Evolutionary conservation across 371 early-diverging fungal species (phyloP).

Genomic region (Mortierella sp.): DNA sequence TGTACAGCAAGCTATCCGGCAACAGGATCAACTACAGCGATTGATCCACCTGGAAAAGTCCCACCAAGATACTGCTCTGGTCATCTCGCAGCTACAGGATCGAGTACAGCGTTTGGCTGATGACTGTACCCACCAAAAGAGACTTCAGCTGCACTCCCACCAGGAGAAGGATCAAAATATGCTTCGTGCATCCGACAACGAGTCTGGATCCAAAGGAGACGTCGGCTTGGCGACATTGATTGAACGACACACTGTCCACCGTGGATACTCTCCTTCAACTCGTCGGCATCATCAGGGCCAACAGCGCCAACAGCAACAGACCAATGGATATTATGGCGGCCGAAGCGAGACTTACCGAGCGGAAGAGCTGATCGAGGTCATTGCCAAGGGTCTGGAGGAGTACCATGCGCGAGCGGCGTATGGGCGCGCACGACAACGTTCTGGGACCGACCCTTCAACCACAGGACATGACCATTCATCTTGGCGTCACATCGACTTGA

Average conservation of each 20-base stretch:
- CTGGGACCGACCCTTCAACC: neutral
- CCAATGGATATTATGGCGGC: neutral
- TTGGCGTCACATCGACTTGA: neutral
- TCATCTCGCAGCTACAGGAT: slow-evolving; percentile 35
- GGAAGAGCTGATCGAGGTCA: slow-evolving; percentile 21
- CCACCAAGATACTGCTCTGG: slow-evolving; percentile 12
- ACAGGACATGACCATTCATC: neutral
- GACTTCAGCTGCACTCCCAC: neutral
- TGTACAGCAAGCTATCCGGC: neutral
- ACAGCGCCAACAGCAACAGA: neutral
- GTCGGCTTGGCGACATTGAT: neutral
- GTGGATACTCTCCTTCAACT: neutral
- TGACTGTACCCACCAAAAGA: neutral
- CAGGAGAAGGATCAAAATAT: neutral
- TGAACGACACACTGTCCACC: neutral
- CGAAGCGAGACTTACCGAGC: neutral
- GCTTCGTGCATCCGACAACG: neutral
- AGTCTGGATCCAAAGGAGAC: neutral
- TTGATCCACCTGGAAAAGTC: slow-evolving; percentile 27
- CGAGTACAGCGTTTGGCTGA: slow-evolving; percentile 19
- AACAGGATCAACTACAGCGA: slow-evolving; percentile 25
- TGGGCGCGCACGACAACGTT: neutral
- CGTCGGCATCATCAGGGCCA: neutral
- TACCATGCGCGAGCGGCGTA: slow-evolving; percentile 16
- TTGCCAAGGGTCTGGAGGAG: slow-evolving; percentile 20